Evolutionary conservation across 345 rosid genomes (phyloP).

Genomic region (Lepidium aucheri): DNA sequence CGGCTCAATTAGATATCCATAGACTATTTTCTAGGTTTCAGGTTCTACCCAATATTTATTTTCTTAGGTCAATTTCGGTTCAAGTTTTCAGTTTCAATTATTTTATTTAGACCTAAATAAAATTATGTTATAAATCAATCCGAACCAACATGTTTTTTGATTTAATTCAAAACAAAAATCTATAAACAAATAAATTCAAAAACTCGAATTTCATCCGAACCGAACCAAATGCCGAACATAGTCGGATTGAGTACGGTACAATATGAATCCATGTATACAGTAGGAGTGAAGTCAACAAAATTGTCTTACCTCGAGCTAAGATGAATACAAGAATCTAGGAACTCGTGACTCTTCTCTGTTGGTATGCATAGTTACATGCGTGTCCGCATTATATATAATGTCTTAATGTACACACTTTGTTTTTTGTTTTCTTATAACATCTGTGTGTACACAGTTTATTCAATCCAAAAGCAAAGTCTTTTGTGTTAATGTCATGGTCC

Average conservation of each 20-base stretch:
- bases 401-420: constrained; percentile 6
- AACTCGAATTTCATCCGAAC: no score
- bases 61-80: no score
- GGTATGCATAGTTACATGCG: neutral
- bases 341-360: constrained; percentile 22
- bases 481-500: neutral
- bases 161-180: no score
- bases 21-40: no score
- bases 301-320: constrained; percentile 20
- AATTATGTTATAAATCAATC: no score
- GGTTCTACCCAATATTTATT: no score
- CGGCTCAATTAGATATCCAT: no score
- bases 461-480: neutral
- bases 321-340: constrained; percentile 12
- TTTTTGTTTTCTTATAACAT: neutral
- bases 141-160: no score
- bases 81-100: no score
- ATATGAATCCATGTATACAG: neutral
- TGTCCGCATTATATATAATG: constrained; percentile 4
- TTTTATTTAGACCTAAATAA: no score
- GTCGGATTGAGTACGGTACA: neutral
- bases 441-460: neutral
- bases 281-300: constrained; percentile 11
- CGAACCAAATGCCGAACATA: no score
- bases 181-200: no score